These are phyloP conservation scores for Trichosporon faecale DNA, from an alignment of 1,284 basidiomycete species.

Conservation along the genomic window DNA sequence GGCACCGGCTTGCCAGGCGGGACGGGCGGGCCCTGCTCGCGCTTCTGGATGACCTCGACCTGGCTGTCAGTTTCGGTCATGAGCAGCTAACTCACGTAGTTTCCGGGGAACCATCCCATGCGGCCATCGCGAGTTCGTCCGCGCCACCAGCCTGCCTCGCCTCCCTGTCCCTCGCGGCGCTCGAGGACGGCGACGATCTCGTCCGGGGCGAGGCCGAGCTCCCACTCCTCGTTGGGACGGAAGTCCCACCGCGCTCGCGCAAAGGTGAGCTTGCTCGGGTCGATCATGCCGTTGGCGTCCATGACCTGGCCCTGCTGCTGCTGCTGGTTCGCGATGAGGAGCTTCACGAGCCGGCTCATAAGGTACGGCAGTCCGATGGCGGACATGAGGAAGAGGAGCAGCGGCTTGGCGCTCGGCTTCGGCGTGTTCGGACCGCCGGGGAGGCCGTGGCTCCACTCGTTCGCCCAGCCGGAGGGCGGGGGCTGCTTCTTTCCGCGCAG, in stretches of 20 bases:
- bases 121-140: conserved; percentile 89
- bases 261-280: conserved; percentile 69
- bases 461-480: conserved; percentile 46
- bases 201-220: conserved; percentile 79
- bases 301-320: conserved; percentile 30
- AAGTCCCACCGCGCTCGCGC: conserved; percentile 83
- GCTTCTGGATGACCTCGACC: conserved; percentile 30
- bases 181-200: conserved; percentile 94
- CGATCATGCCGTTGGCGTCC: conserved; percentile 46
- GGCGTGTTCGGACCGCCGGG: conserved; percentile 48
- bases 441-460: conserved; percentile 46
- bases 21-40: conserved; percentile 12
- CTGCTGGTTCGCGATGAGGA: conserved; percentile 67
- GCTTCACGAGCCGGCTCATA: conserved; percentile 83
- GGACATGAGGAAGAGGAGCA: conserved; percentile 93
- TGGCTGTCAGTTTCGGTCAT: conserved; percentile 12
- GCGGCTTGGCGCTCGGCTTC: conserved; percentile 78
- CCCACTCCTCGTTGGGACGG: conserved; percentile 67
- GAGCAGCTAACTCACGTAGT: conserved; percentile 63
- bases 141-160: conserved; percentile 90
- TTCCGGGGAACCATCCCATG: conserved; percentile 94
- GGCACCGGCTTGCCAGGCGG: neutral
- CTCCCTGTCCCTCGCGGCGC: conserved; percentile 74
- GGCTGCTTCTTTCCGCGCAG: conserved; percentile 58
- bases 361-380: conserved; percentile 90